A percentile compares a stretch with the other conserved stretches of the same genome.
phyloP scores from a whole-genome alignment of 106 monocot species.

The Dactylorhiza incarnata region DNA sequence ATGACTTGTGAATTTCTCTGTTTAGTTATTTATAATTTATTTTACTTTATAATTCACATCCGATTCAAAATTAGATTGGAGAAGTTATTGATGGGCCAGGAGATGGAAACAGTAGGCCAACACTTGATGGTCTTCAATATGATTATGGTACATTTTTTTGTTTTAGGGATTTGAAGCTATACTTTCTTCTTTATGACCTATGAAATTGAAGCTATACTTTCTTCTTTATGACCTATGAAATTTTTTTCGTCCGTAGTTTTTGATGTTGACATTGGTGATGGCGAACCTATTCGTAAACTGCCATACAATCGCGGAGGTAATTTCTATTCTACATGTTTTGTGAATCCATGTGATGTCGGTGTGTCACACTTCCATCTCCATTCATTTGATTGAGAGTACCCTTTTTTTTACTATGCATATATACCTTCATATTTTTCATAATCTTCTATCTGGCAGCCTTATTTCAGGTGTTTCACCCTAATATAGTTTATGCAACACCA shows the following conservation, averaged over 20 bases:
- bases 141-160: constrained; percentile 65
- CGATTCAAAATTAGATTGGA: constrained; percentile 55
- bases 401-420: neutral
- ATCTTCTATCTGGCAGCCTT: neutral
- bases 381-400: neutral
- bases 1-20: neutral
- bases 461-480: neutral
- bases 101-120: constrained; percentile 22
- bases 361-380: no score
- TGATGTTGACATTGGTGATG: constrained; percentile 99
- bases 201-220: neutral
- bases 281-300: constrained; percentile 82
- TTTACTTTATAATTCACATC: constrained; percentile 4
- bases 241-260: constrained; percentile 52
- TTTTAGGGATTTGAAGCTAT: neutral
- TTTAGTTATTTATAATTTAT: neutral
- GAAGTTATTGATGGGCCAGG: constrained; percentile 98
- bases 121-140: constrained; percentile 66
- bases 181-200: neutral
- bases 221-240: neutral
- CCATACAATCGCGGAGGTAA: constrained; percentile 87
- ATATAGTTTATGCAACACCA: neutral
- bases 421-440: neutral
- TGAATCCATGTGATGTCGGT: neutral
- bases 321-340: neutral